These are phyloP conservation scores for Colletotrichum sp. DNA, from an alignment of 2,329 filamentous ascomycete species.

Conservation along the genomic window DNA sequence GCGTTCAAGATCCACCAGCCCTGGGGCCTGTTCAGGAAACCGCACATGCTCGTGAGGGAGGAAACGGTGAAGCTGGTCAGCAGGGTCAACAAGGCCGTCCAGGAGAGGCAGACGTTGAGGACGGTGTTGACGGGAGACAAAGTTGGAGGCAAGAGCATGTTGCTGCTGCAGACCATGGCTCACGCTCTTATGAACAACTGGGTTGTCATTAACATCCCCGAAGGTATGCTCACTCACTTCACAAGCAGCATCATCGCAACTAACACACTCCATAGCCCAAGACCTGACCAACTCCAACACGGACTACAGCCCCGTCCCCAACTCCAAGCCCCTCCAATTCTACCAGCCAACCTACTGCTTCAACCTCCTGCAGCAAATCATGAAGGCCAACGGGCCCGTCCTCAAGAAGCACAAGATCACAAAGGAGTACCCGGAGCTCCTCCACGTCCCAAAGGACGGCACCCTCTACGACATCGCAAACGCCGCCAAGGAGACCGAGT, in stretches of 20 bases:
- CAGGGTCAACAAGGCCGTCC: conserved; percentile 62
- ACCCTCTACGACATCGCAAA: conserved; percentile 73
- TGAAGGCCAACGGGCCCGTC: conserved; percentile 72
- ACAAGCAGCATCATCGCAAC: not conserved
- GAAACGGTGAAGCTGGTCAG: conserved; percentile 78
- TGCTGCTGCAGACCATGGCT: conserved; percentile 82
- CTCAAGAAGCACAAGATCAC: conserved; percentile 57
- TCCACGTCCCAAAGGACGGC: conserved; percentile 64
- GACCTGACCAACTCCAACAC: conserved; percentile 83
- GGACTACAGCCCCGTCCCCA: conserved; percentile 75
- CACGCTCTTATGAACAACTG: conserved; percentile 84
- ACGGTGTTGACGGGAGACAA: conserved; percentile 76
- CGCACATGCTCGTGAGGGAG: conserved; percentile 76
- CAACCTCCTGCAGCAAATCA: conserved; percentile 74
- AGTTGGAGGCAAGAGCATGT: conserved; percentile 84
- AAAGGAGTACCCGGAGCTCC: conserved; percentile 53
- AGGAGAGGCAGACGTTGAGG: conserved; percentile 60
- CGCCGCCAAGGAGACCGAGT: conserved; percentile 75
- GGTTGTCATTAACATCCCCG: conserved; percentile 88
- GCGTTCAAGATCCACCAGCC: conserved; percentile 91
- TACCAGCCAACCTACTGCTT: conserved; percentile 80
- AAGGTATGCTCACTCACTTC: conserved; percentile 63
- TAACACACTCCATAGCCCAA: conserved; percentile 60
- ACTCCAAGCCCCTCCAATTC: conserved; percentile 65
- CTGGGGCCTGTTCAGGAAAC: conserved; percentile 85